Percentiles rank a stretch among this genome's conserved stretches.
These are phyloP conservation scores for Diospyros kaki DNA, from an alignment of 148 eudicot genomes.

Conservation along the genomic window DNA sequence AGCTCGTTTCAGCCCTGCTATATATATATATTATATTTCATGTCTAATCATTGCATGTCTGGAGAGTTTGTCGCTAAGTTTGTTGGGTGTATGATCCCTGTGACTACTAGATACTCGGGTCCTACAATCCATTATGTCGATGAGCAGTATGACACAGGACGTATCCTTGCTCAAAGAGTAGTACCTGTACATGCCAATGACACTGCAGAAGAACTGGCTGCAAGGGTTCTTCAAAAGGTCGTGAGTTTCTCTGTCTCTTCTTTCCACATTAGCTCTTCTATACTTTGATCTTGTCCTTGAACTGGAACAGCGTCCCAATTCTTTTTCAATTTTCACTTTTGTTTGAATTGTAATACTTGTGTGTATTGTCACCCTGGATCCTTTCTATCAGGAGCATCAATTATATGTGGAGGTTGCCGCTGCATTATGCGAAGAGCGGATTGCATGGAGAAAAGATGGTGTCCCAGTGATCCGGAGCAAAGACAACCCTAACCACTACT, in stretches of 20 bases:
- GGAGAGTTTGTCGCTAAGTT: neutral
- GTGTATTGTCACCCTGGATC: neutral
- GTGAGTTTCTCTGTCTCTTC: neutral
- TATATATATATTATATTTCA: neutral
- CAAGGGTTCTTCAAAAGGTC: constrained; percentile 84
- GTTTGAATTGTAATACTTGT: neutral
- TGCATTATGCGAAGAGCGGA: constrained; percentile 75
- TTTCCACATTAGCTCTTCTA: neutral
- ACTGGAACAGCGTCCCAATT: neutral
- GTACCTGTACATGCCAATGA: constrained; percentile 72
- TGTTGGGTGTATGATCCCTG: neutral
- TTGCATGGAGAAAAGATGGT: constrained; percentile 84
- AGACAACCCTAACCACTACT: constrained; percentile 48
- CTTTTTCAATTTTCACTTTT: too few relatives aligned
- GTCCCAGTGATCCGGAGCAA: constrained; percentile 71
- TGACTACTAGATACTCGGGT: constrained; percentile 59
- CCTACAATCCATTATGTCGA: constrained; percentile 82
- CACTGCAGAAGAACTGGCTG: constrained; percentile 67
- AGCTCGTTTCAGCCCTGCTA: neutral
- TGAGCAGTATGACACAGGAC: constrained; percentile 86
- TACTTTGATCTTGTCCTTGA: neutral
- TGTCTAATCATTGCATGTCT: neutral
- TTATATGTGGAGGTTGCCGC: constrained; percentile 73
- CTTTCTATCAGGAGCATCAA: constrained; percentile 57
- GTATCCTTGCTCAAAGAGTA: constrained; percentile 72